Conservation (phyloP, 2,329 filamentous ascomycete species). For the Sarocladiaceae sp. region DNA sequence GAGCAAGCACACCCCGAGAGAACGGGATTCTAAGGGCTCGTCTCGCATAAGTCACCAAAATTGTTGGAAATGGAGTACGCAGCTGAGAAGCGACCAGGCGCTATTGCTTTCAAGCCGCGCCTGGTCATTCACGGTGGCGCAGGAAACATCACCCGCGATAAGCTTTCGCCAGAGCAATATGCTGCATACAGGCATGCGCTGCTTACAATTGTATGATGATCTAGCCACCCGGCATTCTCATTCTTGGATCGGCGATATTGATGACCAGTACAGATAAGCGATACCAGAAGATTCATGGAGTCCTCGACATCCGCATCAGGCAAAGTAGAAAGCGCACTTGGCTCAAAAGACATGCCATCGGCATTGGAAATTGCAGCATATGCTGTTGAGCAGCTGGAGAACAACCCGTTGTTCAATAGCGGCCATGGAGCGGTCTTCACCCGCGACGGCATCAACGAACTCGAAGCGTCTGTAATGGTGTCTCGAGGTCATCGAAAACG, state of each 20-base stretch:
- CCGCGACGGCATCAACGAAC: slow-evolving; percentile 74
- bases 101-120: slow-evolving; percentile 40
- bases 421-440: slow-evolving; percentile 85
- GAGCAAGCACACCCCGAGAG: too few species aligned
- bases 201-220: slow-evolving; percentile 49
- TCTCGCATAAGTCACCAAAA: too few species aligned
- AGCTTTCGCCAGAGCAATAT: slow-evolving; percentile 55
- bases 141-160: slow-evolving; percentile 60
- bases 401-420: slow-evolving; percentile 80
- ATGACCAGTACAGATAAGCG: neutral
- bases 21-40: too few species aligned
- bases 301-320: neutral
- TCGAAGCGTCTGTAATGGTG: slow-evolving; percentile 86
- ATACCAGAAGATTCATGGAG: neutral
- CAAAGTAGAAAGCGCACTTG: neutral
- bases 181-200: slow-evolving; percentile 56
- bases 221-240: too few species aligned
- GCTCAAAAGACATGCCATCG: slow-evolving; percentile 31
- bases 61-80: slow-evolving; percentile 37
- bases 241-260: neutral
- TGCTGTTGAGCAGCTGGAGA: slow-evolving; percentile 72
- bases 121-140: slow-evolving; percentile 71
- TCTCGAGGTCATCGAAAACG: slow-evolving; percentile 68
- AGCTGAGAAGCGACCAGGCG: slow-evolving; percentile 10
- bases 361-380: slow-evolving; percentile 72